Evolutionary conservation across 352 stramenopile genomes (phyloP).

Genomic region (Saprolegnia diclina): DNA sequence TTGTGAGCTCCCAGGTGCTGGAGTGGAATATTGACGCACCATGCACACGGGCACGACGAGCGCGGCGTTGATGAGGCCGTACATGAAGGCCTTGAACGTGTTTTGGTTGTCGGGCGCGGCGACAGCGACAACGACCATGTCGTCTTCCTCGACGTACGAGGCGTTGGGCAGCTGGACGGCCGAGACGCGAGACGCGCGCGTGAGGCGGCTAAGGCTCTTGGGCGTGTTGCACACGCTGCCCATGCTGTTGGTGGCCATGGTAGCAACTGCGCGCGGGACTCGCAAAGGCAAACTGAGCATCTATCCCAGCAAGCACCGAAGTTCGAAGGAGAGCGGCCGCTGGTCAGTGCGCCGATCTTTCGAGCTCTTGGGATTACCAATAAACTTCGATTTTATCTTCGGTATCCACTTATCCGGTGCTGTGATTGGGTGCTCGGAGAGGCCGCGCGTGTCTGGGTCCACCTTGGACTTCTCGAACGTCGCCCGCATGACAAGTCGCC

Average conservation of each 20-base stretch:
- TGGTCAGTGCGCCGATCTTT: neutral
- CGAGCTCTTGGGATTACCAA: constrained; percentile 1
- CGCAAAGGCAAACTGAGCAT: constrained; percentile 6
- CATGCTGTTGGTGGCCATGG: constrained; percentile 27
- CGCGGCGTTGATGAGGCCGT: constrained; percentile 84
- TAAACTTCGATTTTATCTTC: neutral
- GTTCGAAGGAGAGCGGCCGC: neutral
- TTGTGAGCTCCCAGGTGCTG: constrained; percentile 43
- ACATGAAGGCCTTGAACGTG: constrained; percentile 59
- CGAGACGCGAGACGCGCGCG: neutral
- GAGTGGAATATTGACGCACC: constrained; percentile 1
- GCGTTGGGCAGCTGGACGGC: constrained; percentile 5
- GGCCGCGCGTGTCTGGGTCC: neutral
- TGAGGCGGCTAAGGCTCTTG: neutral
- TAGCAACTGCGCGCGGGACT: neutral
- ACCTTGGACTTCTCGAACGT: too few relatives aligned
- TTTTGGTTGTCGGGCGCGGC: constrained; percentile 28
- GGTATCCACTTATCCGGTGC: constrained; percentile 12
- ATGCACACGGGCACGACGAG: constrained; percentile 71
- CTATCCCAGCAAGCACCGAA: neutral
- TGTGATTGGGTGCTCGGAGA: neutral
- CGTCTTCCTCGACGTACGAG: constrained; percentile 11
- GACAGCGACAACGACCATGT: neutral
- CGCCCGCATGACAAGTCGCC: too few relatives aligned
- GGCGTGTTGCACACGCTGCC: constrained; percentile 27